A percentile compares a stretch with the other conserved stretches of the same genome.
These are phyloP conservation scores for Lachancea quebecensis DNA, from an alignment of 805 yeast genomes.

Conservation along the genomic window DNA sequence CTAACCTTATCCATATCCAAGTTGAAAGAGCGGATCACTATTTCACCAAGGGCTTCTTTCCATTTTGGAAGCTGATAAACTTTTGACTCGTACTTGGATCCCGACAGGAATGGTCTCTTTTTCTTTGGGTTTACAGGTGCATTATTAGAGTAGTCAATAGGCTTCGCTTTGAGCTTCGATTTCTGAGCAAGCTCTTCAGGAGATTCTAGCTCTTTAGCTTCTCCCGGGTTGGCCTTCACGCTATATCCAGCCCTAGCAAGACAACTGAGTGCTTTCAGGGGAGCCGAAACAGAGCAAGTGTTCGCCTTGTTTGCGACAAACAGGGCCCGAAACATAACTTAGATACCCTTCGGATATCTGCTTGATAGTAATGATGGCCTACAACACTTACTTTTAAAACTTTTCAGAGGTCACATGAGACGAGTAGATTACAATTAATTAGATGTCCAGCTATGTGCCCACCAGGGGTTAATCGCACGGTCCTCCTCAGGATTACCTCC, in stretches of 20 bases:
- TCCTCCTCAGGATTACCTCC: too few species aligned
- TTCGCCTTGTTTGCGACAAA: too few species aligned
- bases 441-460: too few species aligned
- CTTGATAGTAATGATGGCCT: neutral
- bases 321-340: too few species aligned
- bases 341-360: too few species aligned
- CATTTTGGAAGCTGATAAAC: conserved; percentile 40
- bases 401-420: neutral
- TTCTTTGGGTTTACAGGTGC: conserved; percentile 32
- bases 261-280: neutral
- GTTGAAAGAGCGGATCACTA: conserved; percentile 50
- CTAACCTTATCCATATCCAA: conserved; percentile 89
- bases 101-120: conserved; percentile 31
- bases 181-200: conserved; percentile 23
- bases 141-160: conserved; percentile 19
- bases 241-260: neutral
- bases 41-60: conserved; percentile 57
- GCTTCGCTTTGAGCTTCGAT: conserved; percentile 19
- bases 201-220: conserved; percentile 12
- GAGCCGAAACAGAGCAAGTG: too few species aligned
- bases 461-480: too few species aligned
- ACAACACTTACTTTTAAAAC: neutral
- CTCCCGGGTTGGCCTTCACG: neutral
- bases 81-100: conserved; percentile 34
- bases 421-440: neutral